Percentiles rank a stretch among this genome's conserved stretches.
Evolutionary conservation across 179 eudicot genomes (phyloP).

Genomic region (Spergularia azorica): DNA sequence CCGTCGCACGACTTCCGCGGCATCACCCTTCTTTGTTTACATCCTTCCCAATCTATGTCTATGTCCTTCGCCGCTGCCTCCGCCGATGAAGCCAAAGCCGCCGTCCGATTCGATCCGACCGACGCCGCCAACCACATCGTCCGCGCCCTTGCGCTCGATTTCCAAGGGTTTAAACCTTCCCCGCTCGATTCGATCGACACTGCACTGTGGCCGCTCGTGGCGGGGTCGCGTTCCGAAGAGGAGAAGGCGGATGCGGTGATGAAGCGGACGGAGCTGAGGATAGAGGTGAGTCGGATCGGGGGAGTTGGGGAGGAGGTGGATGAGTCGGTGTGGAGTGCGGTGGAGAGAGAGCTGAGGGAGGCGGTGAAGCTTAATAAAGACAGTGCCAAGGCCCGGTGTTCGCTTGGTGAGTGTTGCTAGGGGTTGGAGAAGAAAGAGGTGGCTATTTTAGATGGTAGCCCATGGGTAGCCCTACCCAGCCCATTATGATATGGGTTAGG

Average conservation of each 20-base stretch:
- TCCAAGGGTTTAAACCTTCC: conserved; percentile 64
- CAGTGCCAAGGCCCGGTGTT: conserved; percentile 35
- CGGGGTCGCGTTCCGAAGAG: conserved; percentile 43
- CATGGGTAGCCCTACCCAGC: too few species aligned
- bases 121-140: conserved; percentile 88
- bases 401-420: conserved; percentile 37
- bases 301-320: conserved; percentile 29
- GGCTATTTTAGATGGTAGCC: conserved; percentile 3
- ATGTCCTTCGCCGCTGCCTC: conserved; percentile 47
- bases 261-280: conserved; percentile 66
- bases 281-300: conserved; percentile 40
- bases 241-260: conserved; percentile 78
- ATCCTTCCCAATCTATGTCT: conserved; percentile 19
- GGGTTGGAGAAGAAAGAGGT: conserved; percentile 27
- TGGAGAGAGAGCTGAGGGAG: conserved; percentile 40
- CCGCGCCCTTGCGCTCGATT: conserved; percentile 60
- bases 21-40: too few species aligned
- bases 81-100: conserved; percentile 61
- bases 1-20: too few species aligned
- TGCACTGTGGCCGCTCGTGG: conserved; percentile 71
- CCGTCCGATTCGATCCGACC: conserved; percentile 51
- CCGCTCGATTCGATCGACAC: conserved; percentile 56
- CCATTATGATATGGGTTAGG: too few species aligned
- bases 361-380: conserved; percentile 33
- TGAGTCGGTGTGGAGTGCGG: conserved; percentile 37